Percentiles rank a stretch among this genome's conserved stretches.
phyloP scores from a whole-genome alignment of 176 grass and related monocot species.

The Oryza meyeriana region DNA sequence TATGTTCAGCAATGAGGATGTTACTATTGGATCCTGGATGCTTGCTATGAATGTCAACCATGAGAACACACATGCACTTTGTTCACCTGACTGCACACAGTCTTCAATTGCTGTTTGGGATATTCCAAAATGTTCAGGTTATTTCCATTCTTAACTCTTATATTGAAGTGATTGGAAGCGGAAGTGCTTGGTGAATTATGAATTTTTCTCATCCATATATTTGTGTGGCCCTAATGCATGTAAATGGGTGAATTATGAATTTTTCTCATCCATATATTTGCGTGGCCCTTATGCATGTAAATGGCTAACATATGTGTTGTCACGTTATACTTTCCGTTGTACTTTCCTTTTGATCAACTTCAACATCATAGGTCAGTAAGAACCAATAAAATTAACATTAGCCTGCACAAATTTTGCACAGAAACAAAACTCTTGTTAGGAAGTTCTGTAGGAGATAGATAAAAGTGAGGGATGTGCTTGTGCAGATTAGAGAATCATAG shows the following conservation, averaged over 20 bases:
- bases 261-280: neutral
- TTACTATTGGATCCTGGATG: conserved; percentile 98
- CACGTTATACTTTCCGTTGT: neutral
- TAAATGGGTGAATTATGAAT: neutral
- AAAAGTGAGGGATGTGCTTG: neutral
- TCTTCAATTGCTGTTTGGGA: conserved; percentile 98
- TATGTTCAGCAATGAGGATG: conserved; percentile 99
- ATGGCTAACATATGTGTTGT: neutral
- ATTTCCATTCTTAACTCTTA: conserved; percentile 26
- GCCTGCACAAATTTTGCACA: neutral
- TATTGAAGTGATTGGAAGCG: neutral
- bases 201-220: neutral
- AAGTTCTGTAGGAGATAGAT: neutral
- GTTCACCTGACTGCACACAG: conserved; percentile 66
- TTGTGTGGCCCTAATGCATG: neutral
- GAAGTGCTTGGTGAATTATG: neutral
- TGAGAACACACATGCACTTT: conserved; percentile 80
- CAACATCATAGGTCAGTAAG: neutral
- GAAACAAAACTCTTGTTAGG: neutral
- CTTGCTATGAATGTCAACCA: conserved; percentile 98
- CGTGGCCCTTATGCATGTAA: neutral
- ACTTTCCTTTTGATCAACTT: neutral
- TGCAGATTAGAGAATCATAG: neutral
- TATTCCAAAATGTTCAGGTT: conserved; percentile 99
- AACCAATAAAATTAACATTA: neutral